phyloP scores from a whole-genome alignment of 345 rosid species.

The Lepidium africanum region DNA sequence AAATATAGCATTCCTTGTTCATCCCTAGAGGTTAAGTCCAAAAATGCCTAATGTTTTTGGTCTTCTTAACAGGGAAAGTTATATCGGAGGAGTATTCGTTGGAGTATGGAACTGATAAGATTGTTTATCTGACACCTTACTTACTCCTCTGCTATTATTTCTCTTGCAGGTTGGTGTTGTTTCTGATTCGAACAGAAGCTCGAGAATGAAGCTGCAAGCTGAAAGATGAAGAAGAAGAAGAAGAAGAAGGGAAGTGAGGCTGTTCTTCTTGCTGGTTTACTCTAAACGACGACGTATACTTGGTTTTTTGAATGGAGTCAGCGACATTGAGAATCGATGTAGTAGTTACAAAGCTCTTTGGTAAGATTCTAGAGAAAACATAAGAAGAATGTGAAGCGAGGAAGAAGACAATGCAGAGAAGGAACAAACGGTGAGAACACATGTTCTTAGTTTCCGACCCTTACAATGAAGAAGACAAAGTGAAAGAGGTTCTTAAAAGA shows the following conservation, averaged over 20 bases:
- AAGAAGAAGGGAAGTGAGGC: not conserved
- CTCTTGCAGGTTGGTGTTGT: too few species aligned
- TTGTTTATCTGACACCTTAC: too few species aligned
- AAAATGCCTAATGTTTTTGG: too few species aligned
- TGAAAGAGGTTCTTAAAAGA: not conserved
- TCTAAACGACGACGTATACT: constrained; percentile 15
- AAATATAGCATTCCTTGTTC: too few species aligned
- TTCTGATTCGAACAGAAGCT: constrained; percentile 31
- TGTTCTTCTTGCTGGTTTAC: constrained; percentile 25
- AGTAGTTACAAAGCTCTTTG: constrained; percentile 9
- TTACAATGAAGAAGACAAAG: not conserved
- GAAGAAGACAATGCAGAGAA: constrained; percentile 21
- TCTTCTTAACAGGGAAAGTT: too few species aligned
- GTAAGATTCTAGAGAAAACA: constrained; percentile 28
- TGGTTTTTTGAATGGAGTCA: constrained; percentile 33
- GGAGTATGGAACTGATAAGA: too few species aligned
- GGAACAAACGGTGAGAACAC: constrained; percentile 1
- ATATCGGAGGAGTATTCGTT: too few species aligned
- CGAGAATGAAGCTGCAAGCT: constrained; percentile 49
- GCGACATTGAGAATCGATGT: constrained; percentile 36
- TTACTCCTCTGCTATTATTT: too few species aligned
- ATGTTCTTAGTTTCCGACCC: constrained; percentile 24
- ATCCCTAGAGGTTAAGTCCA: too few species aligned
- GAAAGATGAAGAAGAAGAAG: constrained; percentile 19
- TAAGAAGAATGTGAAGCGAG: constrained; percentile 15